Evolutionary conservation across 768 basidiomycete species (phyloP), one percentile per base, ranked within the genome.

Genomic region (Psilocybe sp.): DNA sequence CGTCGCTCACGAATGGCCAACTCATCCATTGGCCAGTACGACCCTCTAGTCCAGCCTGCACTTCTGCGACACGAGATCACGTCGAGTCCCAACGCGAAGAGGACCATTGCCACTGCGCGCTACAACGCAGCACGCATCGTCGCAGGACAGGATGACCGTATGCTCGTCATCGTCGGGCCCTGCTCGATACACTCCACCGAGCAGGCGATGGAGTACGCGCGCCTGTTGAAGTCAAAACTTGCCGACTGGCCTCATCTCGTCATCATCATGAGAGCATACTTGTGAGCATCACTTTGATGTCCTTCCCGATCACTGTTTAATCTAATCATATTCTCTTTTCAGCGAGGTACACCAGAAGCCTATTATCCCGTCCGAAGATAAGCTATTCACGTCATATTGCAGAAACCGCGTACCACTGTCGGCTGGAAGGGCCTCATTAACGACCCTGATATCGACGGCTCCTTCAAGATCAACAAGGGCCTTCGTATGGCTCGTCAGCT

Each of bases 401-500:
- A 96, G 82, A 96, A 98, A 84, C 97, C 94, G 0, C 81, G 96
- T 50, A 98, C 96, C 23, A 98, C 94, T 2, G 94, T 98, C 42
- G 95, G 95, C 59, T 98, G 91, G 91, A 98, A 99, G 73, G 97
- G 96, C 35, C 77, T 91, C 60, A 89, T 89, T 65, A 92, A 92
- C 66, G 96, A 98, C 70, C 95, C 95, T 2, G 89, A 95, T 63
- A 89, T 98, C 64, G 90, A 98, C 63, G 92, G 91, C 47, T 87
- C 91, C 47, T 98, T 92, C 85, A 78, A 79, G 58, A 99, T 99
- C 67, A 99, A 98, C 83, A 96, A 96, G 72, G 96, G 96, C 40
- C 82, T 98, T 32, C 85, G 88, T 36, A 79, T 85, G 46, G 92
- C 90, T 0, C 81, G 97, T 37, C 83, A 94, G 61, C 79, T 99